These are phyloP conservation scores for Pholiota molesta DNA, from an alignment of 768 basidiomycete species.

Conservation along the genomic window DNA sequence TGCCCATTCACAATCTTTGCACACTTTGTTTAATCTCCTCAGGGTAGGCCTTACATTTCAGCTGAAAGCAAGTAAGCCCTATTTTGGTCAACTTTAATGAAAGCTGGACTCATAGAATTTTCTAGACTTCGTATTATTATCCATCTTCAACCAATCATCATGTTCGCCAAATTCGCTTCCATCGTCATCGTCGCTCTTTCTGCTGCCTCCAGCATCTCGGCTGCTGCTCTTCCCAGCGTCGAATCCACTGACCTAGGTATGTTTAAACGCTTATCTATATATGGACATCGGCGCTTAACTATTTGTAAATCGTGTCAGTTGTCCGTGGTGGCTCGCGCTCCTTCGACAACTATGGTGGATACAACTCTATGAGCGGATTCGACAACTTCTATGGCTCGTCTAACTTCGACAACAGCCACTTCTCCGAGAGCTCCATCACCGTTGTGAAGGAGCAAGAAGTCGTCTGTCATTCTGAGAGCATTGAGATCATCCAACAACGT, in stretches of 20 bases:
- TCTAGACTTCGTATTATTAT: constrained; percentile 19
- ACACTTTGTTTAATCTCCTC: constrained; percentile 29
- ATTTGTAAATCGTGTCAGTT: constrained; percentile 4
- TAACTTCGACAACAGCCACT: constrained; percentile 44
- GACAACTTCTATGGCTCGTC: constrained; percentile 49
- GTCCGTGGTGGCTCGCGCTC: constrained; percentile 24
- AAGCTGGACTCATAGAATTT: background rate
- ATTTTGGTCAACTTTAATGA: constrained; percentile 4
- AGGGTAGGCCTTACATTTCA: constrained; percentile 33
- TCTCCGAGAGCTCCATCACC: constrained; percentile 30
- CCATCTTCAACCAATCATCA: constrained; percentile 26
- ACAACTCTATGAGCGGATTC: constrained; percentile 39
- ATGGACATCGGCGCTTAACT: background rate
- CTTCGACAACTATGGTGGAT: constrained; percentile 43
- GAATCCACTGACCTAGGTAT: constrained; percentile 30
- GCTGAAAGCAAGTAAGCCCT: constrained; percentile 29
- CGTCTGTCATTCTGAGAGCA: constrained; percentile 39
- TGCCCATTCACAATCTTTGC: constrained; percentile 39
- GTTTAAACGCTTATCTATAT: constrained; percentile 5
- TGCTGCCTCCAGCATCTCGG: constrained; percentile 32
- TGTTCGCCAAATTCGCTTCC: constrained; percentile 43
- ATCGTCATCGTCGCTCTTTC: constrained; percentile 30
- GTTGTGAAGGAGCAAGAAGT: constrained; percentile 39
- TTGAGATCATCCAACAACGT: constrained; percentile 48
- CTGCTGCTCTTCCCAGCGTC: constrained; percentile 31